A percentile compares a stretch with the other conserved stretches of the same genome.
Conservation (phyloP, 2,329 filamentous ascomycete species). For the Aspergillus niger region DNA sequence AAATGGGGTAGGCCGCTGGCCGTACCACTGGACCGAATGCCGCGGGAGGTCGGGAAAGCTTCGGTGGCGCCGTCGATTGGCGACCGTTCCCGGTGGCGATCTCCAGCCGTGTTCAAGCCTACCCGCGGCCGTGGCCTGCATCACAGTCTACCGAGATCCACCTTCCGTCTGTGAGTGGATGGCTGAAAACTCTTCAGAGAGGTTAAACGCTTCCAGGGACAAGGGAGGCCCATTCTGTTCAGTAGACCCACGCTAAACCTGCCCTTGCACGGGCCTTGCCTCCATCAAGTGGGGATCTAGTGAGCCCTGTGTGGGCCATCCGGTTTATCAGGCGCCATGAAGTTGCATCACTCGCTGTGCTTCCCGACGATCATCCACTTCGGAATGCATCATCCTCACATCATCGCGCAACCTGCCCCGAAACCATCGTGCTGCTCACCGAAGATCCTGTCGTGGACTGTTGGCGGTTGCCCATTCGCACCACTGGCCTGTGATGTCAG, state of each 20-base stretch:
- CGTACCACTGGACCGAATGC: not conserved
- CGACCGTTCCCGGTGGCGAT: not conserved
- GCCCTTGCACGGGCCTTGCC: conserved; percentile 5
- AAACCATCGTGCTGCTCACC: conserved; percentile 5
- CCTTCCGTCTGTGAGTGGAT: not conserved
- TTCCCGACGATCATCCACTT: conserved; percentile 3
- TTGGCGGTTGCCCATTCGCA: not conserved
- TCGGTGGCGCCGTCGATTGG: not conserved
- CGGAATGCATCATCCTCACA: conserved; percentile 12
- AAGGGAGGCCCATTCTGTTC: not conserved
- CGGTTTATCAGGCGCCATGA: conserved; percentile 2
- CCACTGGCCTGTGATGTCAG: conserved; percentile 7
- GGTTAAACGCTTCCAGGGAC: not conserved
- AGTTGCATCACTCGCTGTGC: conserved; percentile 8
- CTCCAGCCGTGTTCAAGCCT: conserved; percentile 11
- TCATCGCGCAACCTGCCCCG: conserved; percentile 1
- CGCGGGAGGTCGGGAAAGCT: not conserved
- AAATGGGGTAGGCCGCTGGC: not conserved
- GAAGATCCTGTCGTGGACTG: conserved; percentile 1
- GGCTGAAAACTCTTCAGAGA: conserved; percentile 5
- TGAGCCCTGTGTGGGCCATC: conserved; percentile 1
- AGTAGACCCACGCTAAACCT: not conserved
- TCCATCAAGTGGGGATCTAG: not conserved
- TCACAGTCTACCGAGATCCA: conserved; percentile 3
- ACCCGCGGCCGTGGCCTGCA: conserved; percentile 11